A percentile compares a stretch with the other conserved stretches of the same genome.
Conservation (phyloP, 176 grass and related monocot genomes). For the Avena atlantica region DNA sequence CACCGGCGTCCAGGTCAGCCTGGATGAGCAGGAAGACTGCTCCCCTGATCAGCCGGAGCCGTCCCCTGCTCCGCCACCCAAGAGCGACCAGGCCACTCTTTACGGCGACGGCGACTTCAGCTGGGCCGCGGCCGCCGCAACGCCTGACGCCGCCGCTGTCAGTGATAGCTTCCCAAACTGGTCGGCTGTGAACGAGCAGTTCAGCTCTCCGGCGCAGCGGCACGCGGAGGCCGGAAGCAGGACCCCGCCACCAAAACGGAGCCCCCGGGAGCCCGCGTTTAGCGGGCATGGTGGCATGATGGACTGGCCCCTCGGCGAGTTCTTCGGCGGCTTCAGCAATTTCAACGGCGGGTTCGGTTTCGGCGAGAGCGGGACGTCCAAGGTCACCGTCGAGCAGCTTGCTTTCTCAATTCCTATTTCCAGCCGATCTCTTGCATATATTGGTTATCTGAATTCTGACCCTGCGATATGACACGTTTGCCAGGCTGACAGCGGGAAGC, state of each 20-base stretch:
- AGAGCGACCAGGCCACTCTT: conserved; percentile 24
- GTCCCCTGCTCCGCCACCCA: conserved; percentile 38
- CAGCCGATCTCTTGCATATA: background rate
- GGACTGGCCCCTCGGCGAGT: conserved; percentile 81
- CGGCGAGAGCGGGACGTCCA: conserved; percentile 68
- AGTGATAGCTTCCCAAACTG: conserved; percentile 44
- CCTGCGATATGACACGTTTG: background rate
- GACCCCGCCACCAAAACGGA: conserved; percentile 30
- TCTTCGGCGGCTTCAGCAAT: conserved; percentile 67
- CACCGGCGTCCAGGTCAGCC: conserved; percentile 90
- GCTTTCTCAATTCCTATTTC: background rate
- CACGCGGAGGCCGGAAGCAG: conserved; percentile 1
- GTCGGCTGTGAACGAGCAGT: conserved; percentile 57
- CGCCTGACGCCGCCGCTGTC: conserved; percentile 18
- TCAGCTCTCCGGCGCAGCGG: background rate
- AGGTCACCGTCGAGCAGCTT: conserved; percentile 42
- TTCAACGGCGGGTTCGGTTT: conserved; percentile 64
- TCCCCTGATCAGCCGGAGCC: conserved; percentile 13
- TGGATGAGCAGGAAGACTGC: conserved; percentile 47
- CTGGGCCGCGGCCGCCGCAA: conserved; percentile 19
- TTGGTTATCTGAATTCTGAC: background rate
- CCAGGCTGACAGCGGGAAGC: conserved; percentile 85
- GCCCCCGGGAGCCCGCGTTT: conserved; percentile 44
- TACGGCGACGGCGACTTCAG: conserved; percentile 49
- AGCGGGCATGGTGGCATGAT: conserved; percentile 19